Evolutionary conservation across 768 basidiomycete genomes (phyloP), one percentile per base, ranked within the genome.

Genomic region (Auricularia sp.): DNA sequence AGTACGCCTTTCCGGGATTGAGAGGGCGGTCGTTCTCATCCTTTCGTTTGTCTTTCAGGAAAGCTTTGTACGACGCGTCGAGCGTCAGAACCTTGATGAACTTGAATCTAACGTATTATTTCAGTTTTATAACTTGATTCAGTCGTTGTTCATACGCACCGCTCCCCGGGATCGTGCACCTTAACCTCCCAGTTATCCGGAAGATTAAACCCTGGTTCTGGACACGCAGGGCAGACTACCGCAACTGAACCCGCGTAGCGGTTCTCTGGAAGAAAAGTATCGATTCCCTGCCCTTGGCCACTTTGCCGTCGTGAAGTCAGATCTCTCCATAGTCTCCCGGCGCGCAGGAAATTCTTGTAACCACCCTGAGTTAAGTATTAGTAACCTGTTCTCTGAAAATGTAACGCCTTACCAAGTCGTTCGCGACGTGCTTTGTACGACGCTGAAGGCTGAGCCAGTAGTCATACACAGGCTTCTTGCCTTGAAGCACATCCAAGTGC

Each of bases 221-320:
- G 35, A 36, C 8, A 68, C n/a, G 51, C 66, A 61, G 64, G 65
- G 69, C 7, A 67, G 53, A 18, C 62, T 51, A 33, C 43, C 61
- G 23, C 61, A 65, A 7, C 66, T 61, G 34, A 61, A 5, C 18
- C 64, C 11, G 10, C 16, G 21, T 51, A 51, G 5, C 47, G 10
- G 16, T 51, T 51, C 47, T 16, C 47, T 5, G 47, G 47, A 16
- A 51, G 47, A 21, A 11, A 51, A 8, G 7, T 34, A 18, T n/a
- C 36, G 58, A 54, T 35, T 12, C 35, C 36, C 14, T 65, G 64
- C 6, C 36, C 64, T 35, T 60, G 59, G 7, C 64, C 61, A 29
- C 61, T 36, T 12, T 39, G 62, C 29, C 43, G 64, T 10, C 35
- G 21, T 18, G 47, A 33, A 12, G 14, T 42, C 14, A 65, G 35